These are phyloP conservation scores for Vigna unguiculata DNA, from an alignment of 306 rosid genomes.

Conservation along the genomic window DNA sequence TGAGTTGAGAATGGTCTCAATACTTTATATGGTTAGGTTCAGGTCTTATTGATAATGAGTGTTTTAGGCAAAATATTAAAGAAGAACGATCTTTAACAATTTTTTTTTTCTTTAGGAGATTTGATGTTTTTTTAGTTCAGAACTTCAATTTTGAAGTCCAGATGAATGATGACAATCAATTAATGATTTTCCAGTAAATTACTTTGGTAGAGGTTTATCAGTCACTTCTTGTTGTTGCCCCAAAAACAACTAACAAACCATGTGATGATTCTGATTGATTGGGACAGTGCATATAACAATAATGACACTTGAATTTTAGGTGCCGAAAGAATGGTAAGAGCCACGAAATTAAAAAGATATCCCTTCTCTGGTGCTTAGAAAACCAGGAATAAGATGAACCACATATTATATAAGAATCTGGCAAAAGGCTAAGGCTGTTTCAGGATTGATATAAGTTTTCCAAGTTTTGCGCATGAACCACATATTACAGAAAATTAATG, in stretches of 20 bases:
- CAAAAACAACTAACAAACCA: not conserved
- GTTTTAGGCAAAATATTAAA: not conserved
- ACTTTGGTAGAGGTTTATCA: not conserved
- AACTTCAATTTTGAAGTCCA: not conserved
- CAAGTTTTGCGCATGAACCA: not conserved
- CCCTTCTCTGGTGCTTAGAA: not conserved
- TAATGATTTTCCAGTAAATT: not conserved
- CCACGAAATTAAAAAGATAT: not conserved
- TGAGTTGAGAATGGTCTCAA: no score
- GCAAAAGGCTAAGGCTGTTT: not conserved
- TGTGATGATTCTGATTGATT: constrained; percentile 17
- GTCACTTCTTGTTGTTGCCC: not conserved
- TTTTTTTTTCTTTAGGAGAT: no score
- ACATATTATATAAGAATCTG: constrained; percentile 12
- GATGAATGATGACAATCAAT: not conserved
- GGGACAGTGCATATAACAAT: constrained; percentile 10
- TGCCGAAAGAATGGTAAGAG: not conserved
- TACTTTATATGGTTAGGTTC: no score
- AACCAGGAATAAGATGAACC: not conserved
- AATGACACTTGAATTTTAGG: not conserved
- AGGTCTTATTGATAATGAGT: no score
- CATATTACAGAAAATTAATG: not conserved
- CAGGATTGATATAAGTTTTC: not conserved
- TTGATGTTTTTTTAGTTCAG: no score
- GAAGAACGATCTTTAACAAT: not conserved